Conservation (phyloP, 2,329 filamentous ascomycete species). For the Macrophomina tecta region DNA sequence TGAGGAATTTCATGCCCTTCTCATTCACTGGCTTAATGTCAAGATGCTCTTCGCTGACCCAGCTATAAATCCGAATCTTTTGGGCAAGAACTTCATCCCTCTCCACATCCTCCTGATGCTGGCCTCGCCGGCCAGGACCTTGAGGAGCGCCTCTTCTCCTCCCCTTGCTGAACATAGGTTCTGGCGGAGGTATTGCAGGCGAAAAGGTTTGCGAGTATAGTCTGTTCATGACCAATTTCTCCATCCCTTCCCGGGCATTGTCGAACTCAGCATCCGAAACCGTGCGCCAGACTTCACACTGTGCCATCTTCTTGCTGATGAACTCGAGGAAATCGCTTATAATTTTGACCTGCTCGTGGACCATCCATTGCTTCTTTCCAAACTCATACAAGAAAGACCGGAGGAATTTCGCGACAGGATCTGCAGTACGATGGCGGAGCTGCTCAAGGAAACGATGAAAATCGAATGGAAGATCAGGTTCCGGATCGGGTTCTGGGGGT, state of each 20-base stretch:
- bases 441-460: conserved; percentile 98
- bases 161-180: conserved; percentile 61
- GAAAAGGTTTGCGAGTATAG: conserved; percentile 96
- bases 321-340: conserved; percentile 96
- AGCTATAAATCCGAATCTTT: conserved; percentile 95
- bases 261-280: conserved; percentile 97
- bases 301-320: conserved; percentile 97
- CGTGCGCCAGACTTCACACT: conserved; percentile 95
- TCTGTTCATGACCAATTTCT: conserved; percentile 98
- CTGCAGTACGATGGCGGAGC: conserved; percentile 93
- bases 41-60: conserved; percentile 90
- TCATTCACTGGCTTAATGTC: conserved; percentile 87
- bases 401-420: conserved; percentile 93
- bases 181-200: conserved; percentile 83
- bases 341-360: conserved; percentile 99
- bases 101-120: conserved; percentile 98
- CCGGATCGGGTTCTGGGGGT: conserved; percentile 62
- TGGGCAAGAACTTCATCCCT: conserved; percentile 94
- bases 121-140: conserved; percentile 85
- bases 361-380: conserved; percentile 98
- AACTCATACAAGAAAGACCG: conserved; percentile 95
- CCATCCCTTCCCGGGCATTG: conserved; percentile 98
- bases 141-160: conserved; percentile 58
- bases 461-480: conserved; percentile 88
- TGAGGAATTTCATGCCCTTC: conserved; percentile 85